Evolutionary conservation across 2,329 filamentous ascomycete species (phyloP), one percentile per base, ranked within the genome.

Genomic region (Penicillium sp.): DNA sequence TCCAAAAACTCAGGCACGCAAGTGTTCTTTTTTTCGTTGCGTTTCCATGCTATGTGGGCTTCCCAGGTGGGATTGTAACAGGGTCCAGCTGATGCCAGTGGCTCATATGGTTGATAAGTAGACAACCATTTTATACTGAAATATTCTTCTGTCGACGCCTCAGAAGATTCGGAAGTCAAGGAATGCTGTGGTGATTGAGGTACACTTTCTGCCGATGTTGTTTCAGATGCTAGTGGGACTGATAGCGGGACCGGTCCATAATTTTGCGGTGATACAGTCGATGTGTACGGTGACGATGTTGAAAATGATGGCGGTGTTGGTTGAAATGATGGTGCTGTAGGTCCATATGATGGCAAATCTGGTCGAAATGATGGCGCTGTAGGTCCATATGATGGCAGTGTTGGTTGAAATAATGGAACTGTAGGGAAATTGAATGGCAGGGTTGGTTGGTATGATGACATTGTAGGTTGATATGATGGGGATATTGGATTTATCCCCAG

Each of bases 21-120:
- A 49, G 52, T 54, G 6, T 45, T 11, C 46, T 40, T 40, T 54
- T 54, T 21, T 54, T 54, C 16, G 31, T 54, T 45, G 40, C 51
- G 39, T 45, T 18, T 5, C 51, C 40, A 54, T 40, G 39, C 51
- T 40, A 50, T 50, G 39, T 1, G 1, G 31, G 40, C 44, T 50
- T 50, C 48, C 48, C 10, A 1, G 5, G n/a, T 45, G 1, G 48
- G 48, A 50, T 22, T 44, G 51, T 44, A 29, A 8, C 2, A 49
- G 14, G n/a, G 45, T 54, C 39, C 1, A 54, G 40, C 11, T 8
- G 2, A 1, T 49, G 24, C 32, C 29, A 32, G 3, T 54, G 40
- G 40, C 1, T 10, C 8, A 54, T 50, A 50, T 29, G 45, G 45
- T 32, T 49, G 16, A 54, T 54, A 54, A 2, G 24, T 49, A 45